Percentiles rank a stretch among this genome's conserved stretches.
Conservation (phyloP, 2,329 filamentous ascomycete genomes). For the Scortechinia acanthostroma region DNA sequence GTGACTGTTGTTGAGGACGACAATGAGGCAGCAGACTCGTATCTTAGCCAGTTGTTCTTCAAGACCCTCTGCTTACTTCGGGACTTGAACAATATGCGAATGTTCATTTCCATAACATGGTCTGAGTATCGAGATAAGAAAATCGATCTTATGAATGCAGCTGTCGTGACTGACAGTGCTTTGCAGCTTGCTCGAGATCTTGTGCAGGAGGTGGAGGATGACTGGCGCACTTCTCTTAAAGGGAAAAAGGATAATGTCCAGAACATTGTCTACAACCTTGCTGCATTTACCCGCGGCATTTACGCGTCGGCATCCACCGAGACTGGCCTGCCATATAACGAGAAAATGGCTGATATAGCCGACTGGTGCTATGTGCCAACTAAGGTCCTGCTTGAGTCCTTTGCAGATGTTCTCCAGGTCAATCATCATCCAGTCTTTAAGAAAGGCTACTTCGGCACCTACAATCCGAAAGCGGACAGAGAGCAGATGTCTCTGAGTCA, state of each 20-base stretch:
- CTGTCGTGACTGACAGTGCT: constrained; percentile 18
- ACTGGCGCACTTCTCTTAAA: too few species aligned
- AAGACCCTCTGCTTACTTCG: constrained; percentile 17
- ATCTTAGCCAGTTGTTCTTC: constrained; percentile 11
- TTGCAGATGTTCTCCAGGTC: constrained; percentile 11
- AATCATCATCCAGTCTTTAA: constrained; percentile 11
- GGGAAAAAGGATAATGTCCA: too few species aligned
- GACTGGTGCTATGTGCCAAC: constrained; percentile 14
- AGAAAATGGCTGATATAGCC: constrained; percentile 14
- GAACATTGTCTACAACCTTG: too few species aligned
- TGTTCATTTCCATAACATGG: constrained; percentile 17
- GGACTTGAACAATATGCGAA: constrained; percentile 15
- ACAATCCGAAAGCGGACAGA: constrained; percentile 17
- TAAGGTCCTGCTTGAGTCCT: constrained; percentile 9
- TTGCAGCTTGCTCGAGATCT: constrained; percentile 14
- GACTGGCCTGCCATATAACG: constrained; percentile 14
- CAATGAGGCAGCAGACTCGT: constrained; percentile 7
- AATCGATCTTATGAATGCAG: constrained; percentile 19
- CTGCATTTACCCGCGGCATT: constrained; percentile 1
- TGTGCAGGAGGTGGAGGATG: constrained; percentile 8
- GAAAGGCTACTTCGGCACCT: constrained; percentile 15
- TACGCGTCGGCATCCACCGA: constrained; percentile 9
- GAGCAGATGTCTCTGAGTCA: constrained; percentile 13
- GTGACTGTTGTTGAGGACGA: constrained; percentile 10
- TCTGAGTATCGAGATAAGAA: constrained; percentile 14